Base-by-base conservation (phyloP, 768 basidiomycete species). In the Stropharia rugosoannulata region DNA sequence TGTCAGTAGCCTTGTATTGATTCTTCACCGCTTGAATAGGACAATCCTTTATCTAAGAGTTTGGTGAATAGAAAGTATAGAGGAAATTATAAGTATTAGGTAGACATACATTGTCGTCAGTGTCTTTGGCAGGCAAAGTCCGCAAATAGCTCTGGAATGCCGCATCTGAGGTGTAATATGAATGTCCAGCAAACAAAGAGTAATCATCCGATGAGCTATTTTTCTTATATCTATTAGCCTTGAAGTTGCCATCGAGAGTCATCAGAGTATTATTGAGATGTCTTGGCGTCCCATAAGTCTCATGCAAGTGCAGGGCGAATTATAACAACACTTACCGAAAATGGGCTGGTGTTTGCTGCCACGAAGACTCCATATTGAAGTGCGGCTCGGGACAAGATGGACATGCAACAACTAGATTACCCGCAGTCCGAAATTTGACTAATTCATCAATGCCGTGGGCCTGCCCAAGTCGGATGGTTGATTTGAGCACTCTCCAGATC, bases 191-290 rank as follows among this genome's bases (percentile, higher is more conserved):
- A n/a, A 54, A 64, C 10, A 68, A 43, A 0, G 68, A 69, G 4
- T 56, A 16, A 52, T 65, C 60, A 18, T 64, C 54, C 0, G 63
- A 62, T 29, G 62, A 59, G 0, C 53, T 59, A 41, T 68, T 68
- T 39, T 69, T 69, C 8, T 55, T 37, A 41, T 59, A 64, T 16
- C 59, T 57, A 40, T 66, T 65, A 0, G 57, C 27, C 15, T 69
- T 67, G 38, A 58, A 54, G 27, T 70, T 69, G 1, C 66, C 67
- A 45, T 71, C 67, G 1, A 55, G n/a, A 0, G 67, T 67, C 2
- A 49, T 10, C 29, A 64, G 64, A 0, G 46, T 40, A 35, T 66
- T 64, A 25, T 63, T 64, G 0, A 68, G 27, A 38, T 70, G 67
- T 2, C 68, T 32, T 32, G 5, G 29, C n/a, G n/a, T n/a, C n/a